A percentile compares a stretch with the other conserved stretches of the same genome.
These are phyloP conservation scores for Crithidia brevicula DNA, from an alignment of 208 protist species.

Conservation along the genomic window DNA sequence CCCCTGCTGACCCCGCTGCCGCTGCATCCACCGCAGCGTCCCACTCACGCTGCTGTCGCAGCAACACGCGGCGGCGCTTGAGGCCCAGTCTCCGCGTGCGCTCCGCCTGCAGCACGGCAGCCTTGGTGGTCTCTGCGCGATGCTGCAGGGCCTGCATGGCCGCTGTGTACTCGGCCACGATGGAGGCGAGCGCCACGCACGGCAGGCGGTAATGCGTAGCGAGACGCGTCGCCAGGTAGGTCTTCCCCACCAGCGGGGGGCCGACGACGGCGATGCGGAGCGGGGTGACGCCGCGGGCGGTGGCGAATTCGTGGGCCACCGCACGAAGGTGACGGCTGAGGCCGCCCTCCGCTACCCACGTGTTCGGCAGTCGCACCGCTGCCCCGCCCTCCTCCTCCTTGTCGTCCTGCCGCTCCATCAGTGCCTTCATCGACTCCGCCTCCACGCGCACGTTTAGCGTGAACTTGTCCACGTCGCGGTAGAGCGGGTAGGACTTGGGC, in stretches of 20 bases:
- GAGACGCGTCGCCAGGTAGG: slow-evolving; percentile 61
- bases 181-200: slow-evolving; percentile 25
- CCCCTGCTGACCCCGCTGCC: not conserved
- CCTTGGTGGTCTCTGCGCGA: slow-evolving; percentile 34
- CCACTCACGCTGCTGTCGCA: slow-evolving; percentile 34
- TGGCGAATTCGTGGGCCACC: slow-evolving; percentile 82
- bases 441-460: slow-evolving; percentile 88
- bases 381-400: slow-evolving; percentile 1
- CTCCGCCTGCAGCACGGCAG: slow-evolving; percentile 41
- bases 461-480: slow-evolving; percentile 87
- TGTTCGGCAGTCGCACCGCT: slow-evolving; percentile 17
- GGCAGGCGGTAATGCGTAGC: slow-evolving; percentile 83
- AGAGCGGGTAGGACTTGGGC: slow-evolving; percentile 66
- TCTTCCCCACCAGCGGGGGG: slow-evolving; percentile 91
- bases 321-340: slow-evolving; percentile 69
- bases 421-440: slow-evolving; percentile 58
- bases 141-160: slow-evolving; percentile 37
- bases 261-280: slow-evolving; percentile 88
- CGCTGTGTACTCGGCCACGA: slow-evolving; percentile 67
- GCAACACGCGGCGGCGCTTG: slow-evolving; percentile 65
- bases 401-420: slow-evolving; percentile 76
- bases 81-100: slow-evolving; percentile 45
- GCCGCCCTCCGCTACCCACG: slow-evolving; percentile 84
- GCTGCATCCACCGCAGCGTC: slow-evolving; percentile 14
- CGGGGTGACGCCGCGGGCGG: slow-evolving; percentile 64